Base-by-base conservation (phyloP, 768 basidiomycete species). In the Mycena filopes region DNA sequence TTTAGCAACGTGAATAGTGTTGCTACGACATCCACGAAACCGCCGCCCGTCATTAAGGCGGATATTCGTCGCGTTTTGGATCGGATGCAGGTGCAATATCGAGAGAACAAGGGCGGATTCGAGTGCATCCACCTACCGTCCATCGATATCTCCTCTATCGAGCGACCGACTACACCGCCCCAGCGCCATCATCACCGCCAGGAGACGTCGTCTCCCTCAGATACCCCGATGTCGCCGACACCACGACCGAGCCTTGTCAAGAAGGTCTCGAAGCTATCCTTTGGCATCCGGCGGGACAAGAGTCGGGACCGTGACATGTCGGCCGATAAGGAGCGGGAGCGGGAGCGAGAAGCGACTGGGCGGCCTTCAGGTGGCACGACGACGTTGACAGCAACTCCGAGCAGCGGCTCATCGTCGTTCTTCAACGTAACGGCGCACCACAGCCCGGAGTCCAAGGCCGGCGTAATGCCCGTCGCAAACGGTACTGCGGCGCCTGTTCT, bases 41-140 rank as follows among this genome's bases (percentile, higher is more conserved):
- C 93, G 6, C 93, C 95, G 7, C 78, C 85, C 13, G 82, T 87
- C 12, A 89, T 99, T 78, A 93, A 94, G 78, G 79, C 84, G 61
- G 97, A 99, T 77, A 90, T 99, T 69, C 84, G 86, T 49, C 86
- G 87, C 10, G 96, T 98, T 1, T 84, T 99, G 40, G 94, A 96
- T 71, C 87, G 96, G 43, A 95, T 99, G 89, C 95, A 96, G 67
- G 92, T 99, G 29, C 94, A 95, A 75, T 95, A 98, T 75, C 87
- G 95, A 38, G 93, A 95, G 75, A 95, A 87, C 71, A 93, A 90
- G 78, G 82, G 88, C 58, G 98, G 97, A 2, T 99, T 95, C 76
- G 97, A 99, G 75, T 99, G 98, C 79, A 92, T 97, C 28, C 95
- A 99, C 75, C 78, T 93, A 41, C 97, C 97, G 0, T 96, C 94